Percentiles rank a stretch among this genome's conserved stretches.
Conservation (phyloP, 768 basidiomycete species). For the Termitomyces sp. region DNA sequence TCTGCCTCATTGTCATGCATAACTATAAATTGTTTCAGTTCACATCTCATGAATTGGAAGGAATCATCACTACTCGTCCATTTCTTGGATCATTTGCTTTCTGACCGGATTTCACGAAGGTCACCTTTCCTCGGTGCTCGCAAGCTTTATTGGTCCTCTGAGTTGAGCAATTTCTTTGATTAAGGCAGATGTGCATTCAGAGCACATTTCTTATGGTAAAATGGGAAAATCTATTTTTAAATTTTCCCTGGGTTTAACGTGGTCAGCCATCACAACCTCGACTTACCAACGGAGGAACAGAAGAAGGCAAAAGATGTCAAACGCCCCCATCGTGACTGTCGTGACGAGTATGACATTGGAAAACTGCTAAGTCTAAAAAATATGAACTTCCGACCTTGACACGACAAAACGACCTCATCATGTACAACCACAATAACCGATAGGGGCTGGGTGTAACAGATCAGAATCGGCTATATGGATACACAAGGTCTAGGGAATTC, state of each 20-base stretch:
- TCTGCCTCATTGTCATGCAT: conserved; percentile 12
- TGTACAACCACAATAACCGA: background rate
- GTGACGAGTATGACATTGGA: background rate
- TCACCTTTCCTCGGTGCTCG: background rate
- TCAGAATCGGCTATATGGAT: background rate
- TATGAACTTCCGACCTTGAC: background rate
- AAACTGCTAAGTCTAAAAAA: background rate
- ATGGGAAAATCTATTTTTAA: background rate
- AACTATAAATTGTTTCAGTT: conserved; percentile 15
- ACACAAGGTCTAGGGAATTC: background rate
- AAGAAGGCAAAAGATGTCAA: too few relatives aligned
- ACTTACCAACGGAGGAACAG: background rate
- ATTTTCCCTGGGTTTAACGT: too few relatives aligned
- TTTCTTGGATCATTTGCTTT: background rate
- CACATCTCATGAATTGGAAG: background rate
- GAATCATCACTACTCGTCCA: background rate
- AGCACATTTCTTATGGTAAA: background rate
- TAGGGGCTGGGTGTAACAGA: background rate
- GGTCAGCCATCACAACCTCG: background rate
- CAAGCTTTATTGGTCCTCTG: background rate
- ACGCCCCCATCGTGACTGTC: background rate
- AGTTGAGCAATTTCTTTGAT: background rate
- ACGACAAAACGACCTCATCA: background rate
- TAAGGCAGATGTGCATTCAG: background rate
- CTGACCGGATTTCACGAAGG: background rate